A percentile compares a stretch with the other conserved stretches of the same genome.
These are phyloP conservation scores for Escallonia herrerae DNA, from an alignment of 129 eudicot species.

Conservation along the genomic window DNA sequence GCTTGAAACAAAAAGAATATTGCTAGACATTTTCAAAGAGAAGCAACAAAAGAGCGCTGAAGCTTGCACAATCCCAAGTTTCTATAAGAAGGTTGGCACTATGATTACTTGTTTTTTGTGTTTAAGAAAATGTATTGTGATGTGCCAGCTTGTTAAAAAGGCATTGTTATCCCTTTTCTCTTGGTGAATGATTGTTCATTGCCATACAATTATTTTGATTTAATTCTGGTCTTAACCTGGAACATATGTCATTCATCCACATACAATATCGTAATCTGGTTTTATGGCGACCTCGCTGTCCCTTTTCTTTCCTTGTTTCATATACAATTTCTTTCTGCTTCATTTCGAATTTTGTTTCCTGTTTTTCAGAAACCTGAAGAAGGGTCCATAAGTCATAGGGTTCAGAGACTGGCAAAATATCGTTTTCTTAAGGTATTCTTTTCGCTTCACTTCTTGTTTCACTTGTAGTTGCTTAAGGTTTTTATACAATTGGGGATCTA, in stretches of 20 bases:
- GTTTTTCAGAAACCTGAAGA: slow-evolving; percentile 86
- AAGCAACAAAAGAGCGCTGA: slow-evolving; percentile 91
- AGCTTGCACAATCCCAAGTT: slow-evolving; percentile 86
- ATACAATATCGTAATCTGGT: slow-evolving; percentile 1
- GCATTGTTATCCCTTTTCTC: too few relatives aligned
- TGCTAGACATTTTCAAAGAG: slow-evolving; percentile 91
- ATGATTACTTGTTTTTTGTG: neutral
- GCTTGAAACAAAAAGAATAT: slow-evolving; percentile 90
- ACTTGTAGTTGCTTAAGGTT: neutral
- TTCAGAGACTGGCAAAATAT: slow-evolving; percentile 93
- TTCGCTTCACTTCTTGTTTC: neutral
- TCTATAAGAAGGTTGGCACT: slow-evolving; percentile 77
- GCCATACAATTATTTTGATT: neutral
- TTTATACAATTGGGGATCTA: neutral
- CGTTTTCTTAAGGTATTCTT: slow-evolving; percentile 79
- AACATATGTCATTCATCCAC: neutral
- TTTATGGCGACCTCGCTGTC: neutral
- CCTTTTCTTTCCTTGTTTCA: neutral
- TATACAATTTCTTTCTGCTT: neutral
- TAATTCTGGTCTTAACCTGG: neutral
- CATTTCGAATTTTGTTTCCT: neutral
- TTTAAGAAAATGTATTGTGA: neutral
- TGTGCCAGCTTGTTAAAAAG: too few relatives aligned
- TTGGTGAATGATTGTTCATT: neutral
- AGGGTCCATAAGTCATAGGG: slow-evolving; percentile 92